A percentile compares a stretch with the other conserved stretches of the same genome.
These are phyloP conservation scores for Kodamaea sagamina DNA, from an alignment of 805 yeast species.

Conservation along the genomic window DNA sequence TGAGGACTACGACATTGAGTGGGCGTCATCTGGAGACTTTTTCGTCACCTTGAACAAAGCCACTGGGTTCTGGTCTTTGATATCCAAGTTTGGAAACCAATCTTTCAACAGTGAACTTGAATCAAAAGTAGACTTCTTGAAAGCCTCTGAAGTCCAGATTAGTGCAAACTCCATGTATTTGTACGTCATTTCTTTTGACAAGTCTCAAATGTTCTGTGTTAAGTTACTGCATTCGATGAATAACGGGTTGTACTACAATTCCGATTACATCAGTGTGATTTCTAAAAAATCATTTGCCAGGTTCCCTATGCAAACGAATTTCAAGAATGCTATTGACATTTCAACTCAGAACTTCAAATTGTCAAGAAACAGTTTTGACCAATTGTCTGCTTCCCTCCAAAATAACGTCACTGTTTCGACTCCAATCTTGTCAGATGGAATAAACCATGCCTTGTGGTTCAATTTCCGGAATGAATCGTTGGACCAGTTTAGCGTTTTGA, in stretches of 20 bases:
- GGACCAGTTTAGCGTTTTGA: constrained; percentile 35
- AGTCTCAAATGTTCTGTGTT: constrained; percentile 23
- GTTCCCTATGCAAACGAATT: constrained; percentile 34
- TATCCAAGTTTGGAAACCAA: constrained; percentile 36
- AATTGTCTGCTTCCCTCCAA: constrained; percentile 32
- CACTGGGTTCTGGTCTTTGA: constrained; percentile 32
- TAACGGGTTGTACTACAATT: constrained; percentile 24
- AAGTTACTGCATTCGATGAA: constrained; percentile 19
- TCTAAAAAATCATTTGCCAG: constrained; percentile 22
- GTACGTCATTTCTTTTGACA: constrained; percentile 18
- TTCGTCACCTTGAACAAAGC: constrained; percentile 23
- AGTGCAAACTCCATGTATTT: constrained; percentile 27
- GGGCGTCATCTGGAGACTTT: constrained; percentile 43
- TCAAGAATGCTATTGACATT: constrained; percentile 28
- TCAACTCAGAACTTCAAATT: constrained; percentile 24
- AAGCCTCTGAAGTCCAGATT: constrained; percentile 26
- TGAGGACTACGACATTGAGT: constrained; percentile 13
- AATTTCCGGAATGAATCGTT: constrained; percentile 35
- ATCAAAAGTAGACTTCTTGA: constrained; percentile 23
- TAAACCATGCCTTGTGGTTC: constrained; percentile 43
- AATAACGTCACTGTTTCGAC: constrained; percentile 32
- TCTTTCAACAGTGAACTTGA: constrained; percentile 27
- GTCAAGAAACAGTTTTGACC: constrained; percentile 25
- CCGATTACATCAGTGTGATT: constrained; percentile 28
- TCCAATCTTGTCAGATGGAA: constrained; percentile 24